phyloP scores from a whole-genome alignment of 768 basidiomycete species.

The Antrodiella citrinella region DNA sequence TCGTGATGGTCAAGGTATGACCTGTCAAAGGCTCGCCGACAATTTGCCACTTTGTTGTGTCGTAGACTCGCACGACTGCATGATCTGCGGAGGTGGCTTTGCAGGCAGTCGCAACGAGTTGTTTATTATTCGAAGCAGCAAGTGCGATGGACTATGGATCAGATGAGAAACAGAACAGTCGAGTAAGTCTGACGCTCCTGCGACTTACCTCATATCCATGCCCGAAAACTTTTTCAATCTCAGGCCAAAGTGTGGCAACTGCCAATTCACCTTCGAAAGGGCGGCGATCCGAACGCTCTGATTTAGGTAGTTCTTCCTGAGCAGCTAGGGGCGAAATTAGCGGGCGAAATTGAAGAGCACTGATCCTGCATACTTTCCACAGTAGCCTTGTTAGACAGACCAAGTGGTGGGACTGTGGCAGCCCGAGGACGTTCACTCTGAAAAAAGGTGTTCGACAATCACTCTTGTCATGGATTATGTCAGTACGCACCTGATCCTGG shows the following conservation, averaged over 20 bases:
- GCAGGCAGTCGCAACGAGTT: constrained; percentile 82
- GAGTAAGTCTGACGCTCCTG: neutral
- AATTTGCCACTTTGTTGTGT: constrained; percentile 59
- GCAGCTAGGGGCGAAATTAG: constrained; percentile 6
- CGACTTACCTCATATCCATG: constrained; percentile 89
- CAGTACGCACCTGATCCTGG: constrained; percentile 39
- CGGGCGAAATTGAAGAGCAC: constrained; percentile 3
- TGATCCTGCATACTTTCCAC: constrained; percentile 57
- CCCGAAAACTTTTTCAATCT: constrained; percentile 93
- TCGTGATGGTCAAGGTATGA: constrained; percentile 84
- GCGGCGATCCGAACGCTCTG: constrained; percentile 19
- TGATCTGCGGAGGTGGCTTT: constrained; percentile 84
- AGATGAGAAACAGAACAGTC: neutral
- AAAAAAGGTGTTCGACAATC: neutral
- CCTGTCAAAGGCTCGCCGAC: constrained; percentile 72
- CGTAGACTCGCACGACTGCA: constrained; percentile 80
- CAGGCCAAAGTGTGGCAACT: constrained; percentile 88
- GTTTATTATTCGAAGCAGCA: constrained; percentile 60
- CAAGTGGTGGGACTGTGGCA: constrained; percentile 89
- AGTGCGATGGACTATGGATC: constrained; percentile 65
- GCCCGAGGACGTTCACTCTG: constrained; percentile 60
- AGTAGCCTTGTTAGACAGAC: constrained; percentile 90
- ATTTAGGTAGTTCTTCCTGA: too few relatives aligned
- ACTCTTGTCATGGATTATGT: neutral
- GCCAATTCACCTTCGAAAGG: constrained; percentile 91